Conservation (phyloP, 768 basidiomycete genomes). For the Postia placenta region DNA sequence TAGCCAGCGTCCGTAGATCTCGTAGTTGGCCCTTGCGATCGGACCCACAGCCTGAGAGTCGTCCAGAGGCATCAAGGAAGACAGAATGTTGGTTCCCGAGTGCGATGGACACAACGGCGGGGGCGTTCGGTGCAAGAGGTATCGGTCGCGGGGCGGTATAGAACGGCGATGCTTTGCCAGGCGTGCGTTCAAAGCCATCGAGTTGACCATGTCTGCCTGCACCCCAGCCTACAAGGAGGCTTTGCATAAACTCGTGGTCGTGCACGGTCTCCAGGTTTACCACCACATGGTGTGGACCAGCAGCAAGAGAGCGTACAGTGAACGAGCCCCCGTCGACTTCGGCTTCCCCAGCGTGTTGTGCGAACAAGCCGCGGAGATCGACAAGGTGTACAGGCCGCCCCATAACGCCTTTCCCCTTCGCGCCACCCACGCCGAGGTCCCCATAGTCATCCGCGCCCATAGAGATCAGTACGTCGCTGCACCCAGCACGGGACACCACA, state of each 20-base stretch:
- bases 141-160: slow-evolving; percentile 31
- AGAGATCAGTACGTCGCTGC: slow-evolving; percentile 55
- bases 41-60: slow-evolving; percentile 54
- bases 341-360: neutral
- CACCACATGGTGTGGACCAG: slow-evolving; percentile 74
- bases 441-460: slow-evolving; percentile 87
- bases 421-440: slow-evolving; percentile 56
- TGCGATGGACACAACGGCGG: slow-evolving; percentile 3
- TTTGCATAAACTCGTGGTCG: slow-evolving; percentile 16
- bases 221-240: slow-evolving; percentile 72
- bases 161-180: slow-evolving; percentile 23
- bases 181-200: slow-evolving; percentile 30
- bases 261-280: slow-evolving; percentile 31
- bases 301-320: slow-evolving; percentile 26
- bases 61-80: slow-evolving; percentile 32
- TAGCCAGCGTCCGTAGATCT: slow-evolving; percentile 22
- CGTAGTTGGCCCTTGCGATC: slow-evolving; percentile 64
- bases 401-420: slow-evolving; percentile 7
- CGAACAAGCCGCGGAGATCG: slow-evolving; percentile 25
- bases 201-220: slow-evolving; percentile 82
- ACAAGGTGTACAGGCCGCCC: slow-evolving; percentile 33
- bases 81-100: neutral
- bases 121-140: neutral
- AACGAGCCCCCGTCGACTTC: slow-evolving; percentile 5
- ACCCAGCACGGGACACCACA: slow-evolving; percentile 40